Evolutionary conservation across 2,329 filamentous ascomycete genomes (phyloP).

Genomic region (Pezicula radicicola): DNA sequence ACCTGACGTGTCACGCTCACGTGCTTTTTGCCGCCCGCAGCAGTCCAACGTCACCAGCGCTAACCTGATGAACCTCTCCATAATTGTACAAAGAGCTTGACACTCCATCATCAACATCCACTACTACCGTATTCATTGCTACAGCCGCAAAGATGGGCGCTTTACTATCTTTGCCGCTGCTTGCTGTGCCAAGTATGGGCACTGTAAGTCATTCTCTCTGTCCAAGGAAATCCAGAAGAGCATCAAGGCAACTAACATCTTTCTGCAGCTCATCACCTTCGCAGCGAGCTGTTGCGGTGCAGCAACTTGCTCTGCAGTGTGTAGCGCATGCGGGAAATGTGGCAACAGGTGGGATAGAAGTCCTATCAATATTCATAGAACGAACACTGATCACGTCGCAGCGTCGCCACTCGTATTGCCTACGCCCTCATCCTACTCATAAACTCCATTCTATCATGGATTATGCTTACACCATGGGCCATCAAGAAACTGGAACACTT

Average conservation of each 20-base stretch:
- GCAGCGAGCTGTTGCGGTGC: slow-evolving; percentile 93
- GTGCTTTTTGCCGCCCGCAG: neutral
- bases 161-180: slow-evolving; percentile 80
- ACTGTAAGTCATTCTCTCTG: slow-evolving; percentile 59
- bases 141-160: slow-evolving; percentile 69
- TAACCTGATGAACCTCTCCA: neutral
- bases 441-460: slow-evolving; percentile 97
- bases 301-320: slow-evolving; percentile 93
- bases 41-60: neutral
- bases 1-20: neutral
- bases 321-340: slow-evolving; percentile 93
- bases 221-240: neutral
- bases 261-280: slow-evolving; percentile 66
- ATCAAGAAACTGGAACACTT: slow-evolving; percentile 92
- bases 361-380: neutral
- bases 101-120: neutral
- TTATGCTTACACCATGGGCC: slow-evolving; percentile 98
- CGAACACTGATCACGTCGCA: slow-evolving; percentile 32
- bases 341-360: slow-evolving; percentile 71
- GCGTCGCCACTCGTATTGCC: slow-evolving; percentile 94
- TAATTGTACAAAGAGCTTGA: neutral
- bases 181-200: slow-evolving; percentile 82
- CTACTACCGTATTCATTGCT: neutral
- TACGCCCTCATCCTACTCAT: slow-evolving; percentile 92
- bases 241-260: slow-evolving; percentile 13